A percentile compares a stretch with the other conserved stretches of the same genome.
Evolutionary conservation across 1,284 basidiomycete species (phyloP).

Genomic region (Moesziomyces aphidis): DNA sequence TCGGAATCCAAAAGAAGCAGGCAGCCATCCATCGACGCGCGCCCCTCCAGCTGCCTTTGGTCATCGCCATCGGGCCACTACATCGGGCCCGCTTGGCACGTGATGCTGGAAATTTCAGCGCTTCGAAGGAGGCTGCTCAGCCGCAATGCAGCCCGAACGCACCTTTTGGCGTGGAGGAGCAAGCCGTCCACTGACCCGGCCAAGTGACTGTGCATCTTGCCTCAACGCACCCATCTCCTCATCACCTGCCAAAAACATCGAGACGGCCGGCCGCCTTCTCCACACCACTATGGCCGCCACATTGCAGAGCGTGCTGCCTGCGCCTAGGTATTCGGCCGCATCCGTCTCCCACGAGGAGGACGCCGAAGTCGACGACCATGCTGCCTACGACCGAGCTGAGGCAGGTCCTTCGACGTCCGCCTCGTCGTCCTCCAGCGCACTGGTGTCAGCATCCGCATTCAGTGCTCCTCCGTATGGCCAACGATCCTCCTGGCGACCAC

Average conservation of each 20-base stretch:
- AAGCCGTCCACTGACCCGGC: too few relatives aligned
- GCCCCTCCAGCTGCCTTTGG: not conserved
- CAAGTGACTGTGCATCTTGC: too few relatives aligned
- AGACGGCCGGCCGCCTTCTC: not conserved
- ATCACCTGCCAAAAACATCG: too few relatives aligned
- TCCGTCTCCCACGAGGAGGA: slow-evolving; percentile 16
- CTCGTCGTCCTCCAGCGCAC: slow-evolving; percentile 9
- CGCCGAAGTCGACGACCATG: slow-evolving; percentile 1
- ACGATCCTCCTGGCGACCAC: slow-evolving; percentile 87
- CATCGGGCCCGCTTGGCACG: not conserved
- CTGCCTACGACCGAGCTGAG: slow-evolving; percentile 17
- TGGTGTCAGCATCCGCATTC: slow-evolving; percentile 17
- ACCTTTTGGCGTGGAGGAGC: not conserved
- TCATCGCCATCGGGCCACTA: not conserved
- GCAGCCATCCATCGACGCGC: not conserved
- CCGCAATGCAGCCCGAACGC: not conserved
- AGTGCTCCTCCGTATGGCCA: slow-evolving; percentile 82
- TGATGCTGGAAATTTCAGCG: not conserved
- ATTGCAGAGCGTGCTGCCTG: slow-evolving; percentile 49
- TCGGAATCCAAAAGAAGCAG: not conserved
- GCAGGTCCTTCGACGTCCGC: slow-evolving; percentile 26
- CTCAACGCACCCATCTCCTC: too few relatives aligned
- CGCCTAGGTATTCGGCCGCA: slow-evolving; percentile 30
- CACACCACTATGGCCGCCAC: slow-evolving; percentile 38
- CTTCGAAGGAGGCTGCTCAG: not conserved